phyloP scores from a whole-genome alignment of 2,329 filamentous ascomycete genomes.

The Aspergillus sclerotialis region DNA sequence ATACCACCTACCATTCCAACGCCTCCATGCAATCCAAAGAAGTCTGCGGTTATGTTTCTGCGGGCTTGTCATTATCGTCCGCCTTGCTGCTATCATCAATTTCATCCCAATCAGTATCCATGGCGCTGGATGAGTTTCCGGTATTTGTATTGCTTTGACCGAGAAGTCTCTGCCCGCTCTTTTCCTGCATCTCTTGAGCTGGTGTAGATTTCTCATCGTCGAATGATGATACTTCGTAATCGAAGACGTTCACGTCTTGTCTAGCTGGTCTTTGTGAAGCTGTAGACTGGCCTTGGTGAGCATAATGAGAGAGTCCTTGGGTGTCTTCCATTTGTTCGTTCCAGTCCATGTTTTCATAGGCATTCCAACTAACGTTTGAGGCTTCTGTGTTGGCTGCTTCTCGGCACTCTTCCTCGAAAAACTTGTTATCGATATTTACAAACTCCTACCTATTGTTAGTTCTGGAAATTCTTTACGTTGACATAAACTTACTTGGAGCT shows the following conservation, averaged over 20 bases:
- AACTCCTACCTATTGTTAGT: slow-evolving; percentile 33
- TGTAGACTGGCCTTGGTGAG: too few relatives aligned
- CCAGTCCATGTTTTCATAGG: neutral
- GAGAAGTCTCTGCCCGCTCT: slow-evolving; percentile 16
- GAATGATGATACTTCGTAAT: slow-evolving; percentile 32
- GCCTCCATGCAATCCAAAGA: too few relatives aligned
- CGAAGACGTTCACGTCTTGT: slow-evolving; percentile 29
- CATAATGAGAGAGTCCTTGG: too few relatives aligned
- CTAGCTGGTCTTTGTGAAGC: slow-evolving; percentile 5
- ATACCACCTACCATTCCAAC: too few relatives aligned
- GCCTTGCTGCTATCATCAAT: neutral
- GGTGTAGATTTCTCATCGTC: slow-evolving; percentile 19
- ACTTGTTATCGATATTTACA: slow-evolving; percentile 43
- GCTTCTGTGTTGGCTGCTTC: slow-evolving; percentile 13
- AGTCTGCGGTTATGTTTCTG: too few relatives aligned
- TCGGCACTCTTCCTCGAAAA: slow-evolving; percentile 31
- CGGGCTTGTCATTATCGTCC: too few relatives aligned
- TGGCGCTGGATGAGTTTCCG: slow-evolving; percentile 4
- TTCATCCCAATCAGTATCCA: slow-evolving; percentile 2
- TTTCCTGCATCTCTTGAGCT: slow-evolving; percentile 36
- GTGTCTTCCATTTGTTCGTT: slow-evolving; percentile 1
- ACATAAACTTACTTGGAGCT: slow-evolving; percentile 28
- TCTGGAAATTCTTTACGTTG: neutral
- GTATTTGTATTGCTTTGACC: slow-evolving; percentile 10
- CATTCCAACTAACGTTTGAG: neutral